A percentile compares a stretch with the other conserved stretches of the same genome.
Conservation (phyloP, 139 green algal species). For the Auxenochlorella pyrenoidosa region DNA sequence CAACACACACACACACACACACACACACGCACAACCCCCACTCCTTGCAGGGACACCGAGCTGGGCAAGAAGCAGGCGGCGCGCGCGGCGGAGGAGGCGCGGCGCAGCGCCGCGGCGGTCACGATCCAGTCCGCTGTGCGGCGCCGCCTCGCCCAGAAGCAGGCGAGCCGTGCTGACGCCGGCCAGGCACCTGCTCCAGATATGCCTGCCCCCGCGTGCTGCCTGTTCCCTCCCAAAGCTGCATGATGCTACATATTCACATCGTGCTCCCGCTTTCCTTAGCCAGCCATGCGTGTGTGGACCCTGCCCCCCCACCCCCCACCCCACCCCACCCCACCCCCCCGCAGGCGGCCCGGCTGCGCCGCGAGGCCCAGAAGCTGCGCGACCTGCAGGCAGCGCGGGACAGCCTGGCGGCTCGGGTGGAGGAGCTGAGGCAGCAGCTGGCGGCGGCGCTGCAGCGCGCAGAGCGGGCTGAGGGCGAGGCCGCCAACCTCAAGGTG, state of each 20-base stretch:
- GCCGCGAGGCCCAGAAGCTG: constrained; percentile 44
- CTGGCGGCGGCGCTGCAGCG: constrained; percentile 21
- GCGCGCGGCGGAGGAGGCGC: constrained; percentile 24
- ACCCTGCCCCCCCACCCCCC: neutral
- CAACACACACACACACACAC: no score
- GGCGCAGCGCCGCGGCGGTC: constrained; percentile 35
- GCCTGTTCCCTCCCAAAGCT: neutral
- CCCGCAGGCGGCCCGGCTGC: constrained; percentile 41
- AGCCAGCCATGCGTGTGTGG: neutral
- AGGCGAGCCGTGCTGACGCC: neutral
- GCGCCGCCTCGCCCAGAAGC: constrained; percentile 34
- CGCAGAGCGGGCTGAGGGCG: constrained; percentile 29
- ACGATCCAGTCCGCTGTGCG: constrained; percentile 54
- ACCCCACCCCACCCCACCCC: neutral
- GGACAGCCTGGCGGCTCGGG: neutral
- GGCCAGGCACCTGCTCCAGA: no score
- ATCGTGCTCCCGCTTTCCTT: neutral
- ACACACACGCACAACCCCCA: no score
- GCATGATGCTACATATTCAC: no score
- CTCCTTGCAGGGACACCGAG: constrained; percentile 48
- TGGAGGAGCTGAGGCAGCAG: neutral
- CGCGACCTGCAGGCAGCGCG: constrained; percentile 35
- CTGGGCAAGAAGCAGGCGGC: constrained; percentile 44
- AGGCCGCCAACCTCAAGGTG: constrained; percentile 25
- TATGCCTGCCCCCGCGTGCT: no score